Percentiles rank a stretch among this genome's conserved stretches.
phyloP scores from a whole-genome alignment of 768 basidiomycete species.

The Mycena crocata region DNA sequence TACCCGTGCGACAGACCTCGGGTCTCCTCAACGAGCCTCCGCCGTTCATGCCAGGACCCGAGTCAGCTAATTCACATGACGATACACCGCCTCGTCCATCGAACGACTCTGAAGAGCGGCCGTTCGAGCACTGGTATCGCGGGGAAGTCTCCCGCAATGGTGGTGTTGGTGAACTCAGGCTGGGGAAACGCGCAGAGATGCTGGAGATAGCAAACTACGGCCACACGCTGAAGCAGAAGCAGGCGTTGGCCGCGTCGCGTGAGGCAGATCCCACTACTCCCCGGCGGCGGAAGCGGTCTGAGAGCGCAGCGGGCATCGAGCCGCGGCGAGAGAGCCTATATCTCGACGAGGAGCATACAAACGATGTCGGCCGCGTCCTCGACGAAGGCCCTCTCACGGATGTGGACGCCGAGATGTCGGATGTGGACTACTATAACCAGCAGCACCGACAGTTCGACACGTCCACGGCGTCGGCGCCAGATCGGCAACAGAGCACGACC shows the following conservation, averaged over 20 bases:
- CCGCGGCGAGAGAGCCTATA: constrained; percentile 69
- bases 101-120: constrained; percentile 82
- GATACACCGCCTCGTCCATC: constrained; percentile 66
- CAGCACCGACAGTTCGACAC: constrained; percentile 38
- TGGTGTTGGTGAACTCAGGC: constrained; percentile 86
- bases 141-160: constrained; percentile 89
- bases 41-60: constrained; percentile 63
- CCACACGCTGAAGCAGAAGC: constrained; percentile 60
- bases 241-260: constrained; percentile 34
- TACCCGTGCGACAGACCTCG: constrained; percentile 50
- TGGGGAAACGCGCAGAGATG: constrained; percentile 85
- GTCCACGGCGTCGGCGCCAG: constrained; percentile 12
- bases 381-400: constrained; percentile 85
- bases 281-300: constrained; percentile 68
- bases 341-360: constrained; percentile 69
- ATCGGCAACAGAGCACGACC: constrained; percentile 33
- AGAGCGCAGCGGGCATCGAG: constrained; percentile 69
- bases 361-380: constrained; percentile 65
- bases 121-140: constrained; percentile 92
- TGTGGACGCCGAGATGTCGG: constrained; percentile 69
- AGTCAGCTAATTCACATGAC: constrained; percentile 56
- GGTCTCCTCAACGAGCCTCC: constrained; percentile 73
- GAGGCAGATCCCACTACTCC: constrained; percentile 35
- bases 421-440: constrained; percentile 48
- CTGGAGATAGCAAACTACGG: constrained; percentile 89